A percentile compares a stretch with the other conserved stretches of the same genome.
These are phyloP conservation scores for Pseudonitzschia delicatissima DNA, from an alignment of 108 stramenopile genomes.

Conservation along the genomic window DNA sequence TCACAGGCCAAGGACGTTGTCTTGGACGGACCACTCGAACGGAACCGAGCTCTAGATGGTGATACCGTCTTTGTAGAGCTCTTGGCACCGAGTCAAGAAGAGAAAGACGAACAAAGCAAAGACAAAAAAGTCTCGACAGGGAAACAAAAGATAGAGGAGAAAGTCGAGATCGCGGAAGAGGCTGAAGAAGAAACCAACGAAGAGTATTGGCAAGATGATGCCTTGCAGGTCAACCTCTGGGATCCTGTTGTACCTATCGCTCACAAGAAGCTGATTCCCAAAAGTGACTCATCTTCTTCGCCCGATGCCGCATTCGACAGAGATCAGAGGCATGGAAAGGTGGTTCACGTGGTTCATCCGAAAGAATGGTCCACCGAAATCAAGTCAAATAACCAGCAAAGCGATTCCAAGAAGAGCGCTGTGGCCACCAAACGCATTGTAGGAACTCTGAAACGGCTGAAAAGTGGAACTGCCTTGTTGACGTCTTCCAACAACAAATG, in stretches of 20 bases:
- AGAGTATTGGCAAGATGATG: conserved; percentile 78
- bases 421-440: conserved; percentile 54
- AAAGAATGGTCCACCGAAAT: conserved; percentile 33
- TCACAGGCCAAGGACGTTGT: conserved; percentile 61
- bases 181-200: conserved; percentile 19
- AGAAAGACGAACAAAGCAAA: conserved; percentile 21
- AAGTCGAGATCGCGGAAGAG: background rate
- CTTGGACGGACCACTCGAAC: conserved; percentile 45
- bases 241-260: conserved; percentile 65
- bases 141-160: conserved; percentile 16
- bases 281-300: conserved; percentile 2
- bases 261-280: conserved; percentile 10
- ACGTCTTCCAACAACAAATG: conserved; percentile 63
- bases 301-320: background rate
- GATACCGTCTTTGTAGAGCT: conserved; percentile 86
- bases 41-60: conserved; percentile 86
- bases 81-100: conserved; percentile 23
- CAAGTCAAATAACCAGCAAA: conserved; percentile 17
- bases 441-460: conserved; percentile 54
- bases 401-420: background rate
- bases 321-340: conserved; percentile 53
- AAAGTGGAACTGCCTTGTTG: conserved; percentile 44
- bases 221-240: conserved; percentile 71
- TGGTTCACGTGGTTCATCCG: conserved; percentile 62
- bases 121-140: conserved; percentile 18